Percentiles rank a stretch among this genome's conserved stretches.
Evolutionary conservation across 2,329 filamentous ascomycete genomes (phyloP).

Genomic region (Trichophyton equinum): DNA sequence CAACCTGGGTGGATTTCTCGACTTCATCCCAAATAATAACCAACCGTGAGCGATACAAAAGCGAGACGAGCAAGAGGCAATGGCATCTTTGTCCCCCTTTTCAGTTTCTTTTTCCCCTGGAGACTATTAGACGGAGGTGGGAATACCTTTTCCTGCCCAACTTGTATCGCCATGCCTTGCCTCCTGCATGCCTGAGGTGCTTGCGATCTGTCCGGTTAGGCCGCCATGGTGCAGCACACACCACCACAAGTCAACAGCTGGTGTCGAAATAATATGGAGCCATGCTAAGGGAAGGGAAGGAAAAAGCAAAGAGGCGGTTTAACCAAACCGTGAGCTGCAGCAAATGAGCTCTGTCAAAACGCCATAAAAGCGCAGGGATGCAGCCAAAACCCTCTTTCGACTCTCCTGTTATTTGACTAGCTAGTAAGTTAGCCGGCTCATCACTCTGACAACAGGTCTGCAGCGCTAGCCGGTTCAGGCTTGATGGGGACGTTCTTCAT

Average conservation of each 20-base stretch:
- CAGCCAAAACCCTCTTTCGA: background rate
- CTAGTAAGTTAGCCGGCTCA: background rate
- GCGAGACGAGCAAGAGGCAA: too few relatives aligned
- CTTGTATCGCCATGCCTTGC: background rate
- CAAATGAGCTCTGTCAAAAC: background rate
- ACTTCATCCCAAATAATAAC: background rate
- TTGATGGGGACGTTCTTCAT: background rate
- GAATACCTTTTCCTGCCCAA: background rate
- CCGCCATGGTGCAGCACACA: background rate
- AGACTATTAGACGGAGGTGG: background rate
- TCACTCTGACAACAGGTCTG: constrained; percentile 3
- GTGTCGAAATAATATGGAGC: background rate
- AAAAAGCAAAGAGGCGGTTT: background rate
- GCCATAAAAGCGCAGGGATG: background rate
- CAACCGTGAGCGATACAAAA: too few relatives aligned
- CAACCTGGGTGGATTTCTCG: background rate
- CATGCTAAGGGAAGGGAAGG: background rate
- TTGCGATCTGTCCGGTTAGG: background rate
- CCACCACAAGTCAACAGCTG: background rate
- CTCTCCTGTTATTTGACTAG: background rate
- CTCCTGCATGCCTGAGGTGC: constrained; percentile 1
- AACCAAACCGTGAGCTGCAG: background rate
- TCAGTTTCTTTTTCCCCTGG: too few relatives aligned
- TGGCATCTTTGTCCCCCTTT: too few relatives aligned
- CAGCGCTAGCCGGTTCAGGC: background rate